A percentile compares a stretch with the other conserved stretches of the same genome.
phyloP scores from a whole-genome alignment of 2,329 filamentous ascomycete species.

The Neurospora sp. region DNA sequence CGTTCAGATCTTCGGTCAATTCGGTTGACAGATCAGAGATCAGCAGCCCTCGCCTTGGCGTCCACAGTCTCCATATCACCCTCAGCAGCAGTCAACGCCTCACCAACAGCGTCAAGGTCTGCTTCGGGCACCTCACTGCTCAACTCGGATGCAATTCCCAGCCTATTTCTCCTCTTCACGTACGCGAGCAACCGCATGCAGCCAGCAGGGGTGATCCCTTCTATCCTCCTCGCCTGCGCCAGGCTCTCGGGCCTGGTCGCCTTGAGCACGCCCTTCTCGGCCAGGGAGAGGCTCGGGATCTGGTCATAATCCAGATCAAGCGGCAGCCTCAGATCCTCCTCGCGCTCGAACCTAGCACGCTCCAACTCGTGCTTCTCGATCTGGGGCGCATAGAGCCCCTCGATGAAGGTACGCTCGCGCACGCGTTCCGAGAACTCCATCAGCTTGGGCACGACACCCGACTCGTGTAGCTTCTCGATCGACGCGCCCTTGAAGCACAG shows the following conservation, averaged over 20 bases:
- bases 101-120: conserved; percentile 9
- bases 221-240: conserved; percentile 78
- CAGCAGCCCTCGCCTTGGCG: conserved; percentile 28
- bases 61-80: conserved; percentile 29
- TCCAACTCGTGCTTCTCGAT: conserved; percentile 60
- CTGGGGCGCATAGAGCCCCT: conserved; percentile 81
- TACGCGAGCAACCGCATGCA: conserved; percentile 51
- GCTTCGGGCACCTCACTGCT: not conserved
- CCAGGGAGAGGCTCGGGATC: conserved; percentile 66
- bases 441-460: conserved; percentile 43
- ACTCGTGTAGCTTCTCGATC: conserved; percentile 43
- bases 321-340: conserved; percentile 67
- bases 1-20: too few relatives aligned
- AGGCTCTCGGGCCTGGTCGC: conserved; percentile 70
- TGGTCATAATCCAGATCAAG: conserved; percentile 63
- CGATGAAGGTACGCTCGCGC: conserved; percentile 62
- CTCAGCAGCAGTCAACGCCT: not conserved
- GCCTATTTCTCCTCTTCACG: conserved; percentile 35
- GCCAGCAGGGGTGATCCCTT: conserved; percentile 61
- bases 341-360: conserved; percentile 58
- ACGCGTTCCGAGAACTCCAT: conserved; percentile 46
- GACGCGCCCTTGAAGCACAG: conserved; percentile 56
- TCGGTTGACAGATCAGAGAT: conserved; percentile 14
- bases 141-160: not conserved
- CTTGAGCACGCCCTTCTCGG: conserved; percentile 64